A percentile compares a stretch with the other conserved stretches of the same genome.
phyloP scores from a whole-genome alignment of 2,329 filamentous ascomycete species.

The Beauveria rudraprayagi region DNA sequence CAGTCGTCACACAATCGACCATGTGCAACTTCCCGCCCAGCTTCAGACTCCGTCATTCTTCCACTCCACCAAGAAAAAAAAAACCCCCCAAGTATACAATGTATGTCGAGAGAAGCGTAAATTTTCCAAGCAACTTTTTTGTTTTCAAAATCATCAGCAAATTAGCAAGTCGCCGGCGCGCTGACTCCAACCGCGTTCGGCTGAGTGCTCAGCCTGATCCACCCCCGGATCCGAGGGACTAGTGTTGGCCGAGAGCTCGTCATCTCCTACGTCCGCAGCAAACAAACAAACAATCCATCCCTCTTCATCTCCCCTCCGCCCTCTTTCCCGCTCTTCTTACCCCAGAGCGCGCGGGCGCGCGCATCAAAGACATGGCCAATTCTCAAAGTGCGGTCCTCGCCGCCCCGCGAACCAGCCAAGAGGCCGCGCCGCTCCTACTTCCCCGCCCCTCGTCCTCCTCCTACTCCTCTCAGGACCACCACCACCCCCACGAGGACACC shows the following conservation, averaged over 20 bases:
- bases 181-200: neutral
- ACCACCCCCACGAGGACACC: no score
- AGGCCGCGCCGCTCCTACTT: neutral
- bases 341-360: neutral
- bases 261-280: no score
- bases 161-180: neutral
- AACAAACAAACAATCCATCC: no score
- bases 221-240: neutral
- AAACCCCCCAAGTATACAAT: no score
- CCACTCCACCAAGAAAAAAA: no score
- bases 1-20: no score
- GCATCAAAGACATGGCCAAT: neutral
- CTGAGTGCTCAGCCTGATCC: neutral
- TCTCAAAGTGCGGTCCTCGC: neutral
- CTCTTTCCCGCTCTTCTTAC: no score
- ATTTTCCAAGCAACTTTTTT: no score
- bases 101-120: no score
- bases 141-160: neutral
- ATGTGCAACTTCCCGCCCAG: no score
- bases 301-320: no score
- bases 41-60: no score
- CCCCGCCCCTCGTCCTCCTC: neutral
- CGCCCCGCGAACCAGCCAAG: neutral
- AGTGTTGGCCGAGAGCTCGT: neutral
- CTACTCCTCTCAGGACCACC: neutral